phyloP scores from a whole-genome alignment of 2,329 filamentous ascomycete genomes.

The Fusarium begoniae region DNA sequence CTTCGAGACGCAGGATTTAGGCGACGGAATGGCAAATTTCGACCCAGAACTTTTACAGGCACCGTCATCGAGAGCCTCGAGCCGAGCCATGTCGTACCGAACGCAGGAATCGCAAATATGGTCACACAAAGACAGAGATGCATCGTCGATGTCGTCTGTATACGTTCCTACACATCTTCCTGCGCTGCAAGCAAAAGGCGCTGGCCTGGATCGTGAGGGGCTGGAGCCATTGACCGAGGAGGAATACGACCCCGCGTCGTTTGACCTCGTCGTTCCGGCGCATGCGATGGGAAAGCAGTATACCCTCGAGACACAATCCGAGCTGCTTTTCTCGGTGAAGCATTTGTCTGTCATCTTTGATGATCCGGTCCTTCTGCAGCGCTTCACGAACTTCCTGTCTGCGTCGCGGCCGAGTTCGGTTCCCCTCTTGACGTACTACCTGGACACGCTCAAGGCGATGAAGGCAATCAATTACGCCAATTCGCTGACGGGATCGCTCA shows the following conservation, averaged over 20 bases:
- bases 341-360: constrained; percentile 73
- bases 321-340: constrained; percentile 71
- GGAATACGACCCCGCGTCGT: constrained; percentile 38
- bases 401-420: constrained; percentile 68
- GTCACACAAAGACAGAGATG: constrained; percentile 24
- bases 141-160: constrained; percentile 32
- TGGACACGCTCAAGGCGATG: constrained; percentile 75
- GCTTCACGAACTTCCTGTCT: constrained; percentile 74
- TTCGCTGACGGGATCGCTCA: constrained; percentile 69
- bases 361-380: constrained; percentile 68
- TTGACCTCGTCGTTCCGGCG: constrained; percentile 35
- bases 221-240: constrained; percentile 35
- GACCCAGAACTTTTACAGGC: constrained; percentile 5
- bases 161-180: constrained; percentile 26
- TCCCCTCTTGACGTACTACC: constrained; percentile 74
- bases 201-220: constrained; percentile 28
- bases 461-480: constrained; percentile 78
- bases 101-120: constrained; percentile 18
- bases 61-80: constrained; percentile 26
- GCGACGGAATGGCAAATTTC: constrained; percentile 17
- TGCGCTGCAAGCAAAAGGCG: constrained; percentile 28
- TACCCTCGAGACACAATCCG: constrained; percentile 70
- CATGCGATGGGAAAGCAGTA: constrained; percentile 46
- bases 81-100: constrained; percentile 22
- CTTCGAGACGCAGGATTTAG: constrained; percentile 22